These are phyloP conservation scores for Botryotinia calthae DNA, from an alignment of 2,329 filamentous ascomycete genomes.

Conservation along the genomic window DNA sequence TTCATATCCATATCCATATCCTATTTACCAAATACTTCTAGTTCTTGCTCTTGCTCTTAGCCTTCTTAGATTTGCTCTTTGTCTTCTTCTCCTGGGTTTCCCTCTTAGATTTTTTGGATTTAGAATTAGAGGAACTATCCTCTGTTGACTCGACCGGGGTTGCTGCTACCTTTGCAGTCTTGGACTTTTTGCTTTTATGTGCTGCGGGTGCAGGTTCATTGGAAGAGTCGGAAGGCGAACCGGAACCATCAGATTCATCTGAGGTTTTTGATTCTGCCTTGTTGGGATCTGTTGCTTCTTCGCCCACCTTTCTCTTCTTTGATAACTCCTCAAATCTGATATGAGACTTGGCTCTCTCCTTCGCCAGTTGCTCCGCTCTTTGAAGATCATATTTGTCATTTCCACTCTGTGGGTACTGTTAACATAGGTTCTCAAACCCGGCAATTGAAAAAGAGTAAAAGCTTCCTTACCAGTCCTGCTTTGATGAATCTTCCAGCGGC, in stretches of 20 bases:
- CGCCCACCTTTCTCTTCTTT: constrained; percentile 37
- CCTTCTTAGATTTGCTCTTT: constrained; percentile 16
- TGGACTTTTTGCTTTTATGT: constrained; percentile 37
- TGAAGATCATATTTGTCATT: constrained; percentile 52
- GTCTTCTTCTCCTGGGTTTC: constrained; percentile 18
- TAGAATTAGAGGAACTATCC: not conserved
- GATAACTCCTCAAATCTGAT: constrained; percentile 46
- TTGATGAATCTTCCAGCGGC: constrained; percentile 81
- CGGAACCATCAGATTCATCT: constrained; percentile 26
- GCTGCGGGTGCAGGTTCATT: constrained; percentile 16
- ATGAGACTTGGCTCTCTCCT: constrained; percentile 49
- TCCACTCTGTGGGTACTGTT: constrained; percentile 31
- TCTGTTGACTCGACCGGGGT: constrained; percentile 9
- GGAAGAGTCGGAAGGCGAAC: constrained; percentile 25
- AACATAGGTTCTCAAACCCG: constrained; percentile 8
- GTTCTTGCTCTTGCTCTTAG: constrained; percentile 20
- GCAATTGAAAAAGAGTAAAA: not conserved
- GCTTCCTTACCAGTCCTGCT: constrained; percentile 66
- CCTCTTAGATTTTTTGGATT: not conserved
- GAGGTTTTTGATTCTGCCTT: constrained; percentile 18
- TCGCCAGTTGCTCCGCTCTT: constrained; percentile 48
- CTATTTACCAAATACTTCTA: not conserved
- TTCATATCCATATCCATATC: not conserved
- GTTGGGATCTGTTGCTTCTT: constrained; percentile 16
- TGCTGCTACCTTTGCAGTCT: constrained; percentile 31